Evolutionary conservation across 495 filamentous ascomycete genomes (phyloP).

Genomic region (Staphylotrichum longicolle): DNA sequence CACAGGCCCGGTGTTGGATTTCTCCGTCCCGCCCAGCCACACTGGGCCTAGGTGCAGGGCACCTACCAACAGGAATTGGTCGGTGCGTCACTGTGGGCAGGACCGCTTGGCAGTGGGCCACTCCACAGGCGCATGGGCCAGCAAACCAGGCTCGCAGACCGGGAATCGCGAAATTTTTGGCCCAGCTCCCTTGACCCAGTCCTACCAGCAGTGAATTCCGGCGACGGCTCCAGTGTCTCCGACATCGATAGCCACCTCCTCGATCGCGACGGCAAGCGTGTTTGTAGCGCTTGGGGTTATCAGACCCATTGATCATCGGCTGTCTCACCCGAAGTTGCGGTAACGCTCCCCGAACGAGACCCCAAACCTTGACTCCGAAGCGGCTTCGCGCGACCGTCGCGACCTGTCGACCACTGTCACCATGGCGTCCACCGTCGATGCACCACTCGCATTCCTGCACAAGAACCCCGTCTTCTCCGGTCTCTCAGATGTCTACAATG

Average conservation of each 20-base stretch:
- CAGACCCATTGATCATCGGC: background rate
- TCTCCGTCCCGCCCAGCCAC: too few relatives aligned
- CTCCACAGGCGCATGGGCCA: conserved; percentile 23
- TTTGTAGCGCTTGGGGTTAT: background rate
- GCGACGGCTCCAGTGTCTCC: conserved; percentile 11
- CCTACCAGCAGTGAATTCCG: conserved; percentile 11
- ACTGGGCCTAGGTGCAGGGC: too few relatives aligned
- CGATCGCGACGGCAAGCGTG: conserved; percentile 14
- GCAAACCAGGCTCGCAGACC: conserved; percentile 12
- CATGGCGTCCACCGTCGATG: conserved; percentile 49
- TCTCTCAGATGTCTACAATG: conserved; percentile 72
- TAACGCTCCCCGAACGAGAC: conserved; percentile 4
- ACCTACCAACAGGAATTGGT: too few relatives aligned
- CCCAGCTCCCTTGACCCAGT: conserved; percentile 22
- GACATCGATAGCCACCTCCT: conserved; percentile 16
- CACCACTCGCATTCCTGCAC: conserved; percentile 63
- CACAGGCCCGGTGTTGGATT: too few relatives aligned
- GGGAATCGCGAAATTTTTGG: conserved; percentile 37
- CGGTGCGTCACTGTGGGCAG: background rate
- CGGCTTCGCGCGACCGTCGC: conserved; percentile 19
- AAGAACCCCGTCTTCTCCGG: conserved; percentile 68
- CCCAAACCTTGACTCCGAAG: conserved; percentile 7
- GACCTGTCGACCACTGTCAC: conserved; percentile 24
- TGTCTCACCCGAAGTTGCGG: background rate
- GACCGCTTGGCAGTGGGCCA: conserved; percentile 9